phyloP scores from a whole-genome alignment of 2,329 filamentous ascomycete genomes.

The Phialemonium atrogriseum region DNA sequence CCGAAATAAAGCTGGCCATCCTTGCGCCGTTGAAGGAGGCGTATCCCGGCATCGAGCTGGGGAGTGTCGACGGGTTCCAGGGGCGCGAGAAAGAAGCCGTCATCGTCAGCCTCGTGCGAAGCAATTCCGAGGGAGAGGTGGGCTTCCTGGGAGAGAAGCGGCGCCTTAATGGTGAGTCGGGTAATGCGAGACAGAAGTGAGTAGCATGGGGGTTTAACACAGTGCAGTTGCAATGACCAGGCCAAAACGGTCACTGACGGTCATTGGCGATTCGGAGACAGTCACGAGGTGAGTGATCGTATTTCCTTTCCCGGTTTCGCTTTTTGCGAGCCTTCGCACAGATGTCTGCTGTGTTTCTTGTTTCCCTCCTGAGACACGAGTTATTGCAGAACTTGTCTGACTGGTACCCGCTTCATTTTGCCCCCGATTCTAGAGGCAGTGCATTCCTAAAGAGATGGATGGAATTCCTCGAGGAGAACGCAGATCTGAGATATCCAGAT shows the following conservation, averaged over 20 bases:
- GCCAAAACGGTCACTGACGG: conserved; percentile 78
- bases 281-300: conserved; percentile 64
- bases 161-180: conserved; percentile 71
- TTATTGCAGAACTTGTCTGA: conserved; percentile 5
- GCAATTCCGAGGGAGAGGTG: conserved; percentile 78
- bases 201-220: too few species aligned
- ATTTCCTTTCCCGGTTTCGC: not conserved
- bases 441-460: conserved; percentile 86
- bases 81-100: conserved; percentile 95
- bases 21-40: conserved; percentile 72
- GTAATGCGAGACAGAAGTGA: too few species aligned
- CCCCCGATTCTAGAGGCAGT: conserved; percentile 55
- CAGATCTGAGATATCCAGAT: conserved; percentile 84
- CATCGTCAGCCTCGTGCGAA: conserved; percentile 86
- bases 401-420: conserved; percentile 13
- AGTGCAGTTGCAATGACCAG: conserved; percentile 86
- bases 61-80: conserved; percentile 91
- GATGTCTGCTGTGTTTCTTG: conserved; percentile 2
- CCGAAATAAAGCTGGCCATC: conserved; percentile 54
- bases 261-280: conserved; percentile 92
- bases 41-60: conserved; percentile 83
- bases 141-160: conserved; percentile 91
- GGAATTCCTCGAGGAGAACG: conserved; percentile 79
- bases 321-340: conserved; percentile 6
- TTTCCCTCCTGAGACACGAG: conserved; percentile 1